phyloP scores from a whole-genome alignment of 345 rosid species.

The Ricinus communis region DNA sequence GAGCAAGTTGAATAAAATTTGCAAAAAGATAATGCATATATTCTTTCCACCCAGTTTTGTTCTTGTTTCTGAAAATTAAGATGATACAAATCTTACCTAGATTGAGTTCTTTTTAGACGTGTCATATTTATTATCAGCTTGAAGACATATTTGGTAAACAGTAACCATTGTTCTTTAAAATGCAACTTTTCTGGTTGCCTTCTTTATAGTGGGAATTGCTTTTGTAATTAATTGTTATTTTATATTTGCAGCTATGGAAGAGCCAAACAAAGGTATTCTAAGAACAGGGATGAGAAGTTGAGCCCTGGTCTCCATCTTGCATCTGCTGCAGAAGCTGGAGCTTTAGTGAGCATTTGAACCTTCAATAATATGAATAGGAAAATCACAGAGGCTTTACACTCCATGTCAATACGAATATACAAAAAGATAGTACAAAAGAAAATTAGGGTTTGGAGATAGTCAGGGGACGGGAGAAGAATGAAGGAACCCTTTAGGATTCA shows the following conservation, averaged over 20 bases:
- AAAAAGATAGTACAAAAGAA: not conserved
- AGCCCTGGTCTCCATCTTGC: slow-evolving; percentile 80
- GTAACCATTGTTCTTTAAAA: not conserved
- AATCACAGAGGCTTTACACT: not conserved
- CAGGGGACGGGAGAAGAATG: not conserved
- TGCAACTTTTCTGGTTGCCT: not conserved
- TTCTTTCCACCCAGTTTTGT: not conserved
- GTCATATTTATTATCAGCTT: not conserved
- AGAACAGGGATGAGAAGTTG: slow-evolving; percentile 54
- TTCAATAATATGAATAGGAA: slow-evolving; percentile 17
- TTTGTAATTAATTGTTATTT: not conserved
- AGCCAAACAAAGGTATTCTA: slow-evolving; percentile 78
- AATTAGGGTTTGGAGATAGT: not conserved
- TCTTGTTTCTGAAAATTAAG: too few species aligned
- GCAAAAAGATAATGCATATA: slow-evolving; percentile 6
- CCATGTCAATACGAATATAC: not conserved
- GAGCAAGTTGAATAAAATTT: too few species aligned
- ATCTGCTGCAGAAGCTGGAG: slow-evolving; percentile 97
- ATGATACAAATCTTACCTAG: not conserved
- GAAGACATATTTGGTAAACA: not conserved
- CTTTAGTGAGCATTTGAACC: slow-evolving; percentile 56
- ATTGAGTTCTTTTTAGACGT: not conserved
- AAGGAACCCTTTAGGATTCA: not conserved
- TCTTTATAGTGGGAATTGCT: not conserved
- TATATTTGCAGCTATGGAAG: slow-evolving; percentile 64